phyloP scores from a whole-genome alignment of 495 filamentous ascomycete species.

The Pyrenopolyporus hunteri region DNA sequence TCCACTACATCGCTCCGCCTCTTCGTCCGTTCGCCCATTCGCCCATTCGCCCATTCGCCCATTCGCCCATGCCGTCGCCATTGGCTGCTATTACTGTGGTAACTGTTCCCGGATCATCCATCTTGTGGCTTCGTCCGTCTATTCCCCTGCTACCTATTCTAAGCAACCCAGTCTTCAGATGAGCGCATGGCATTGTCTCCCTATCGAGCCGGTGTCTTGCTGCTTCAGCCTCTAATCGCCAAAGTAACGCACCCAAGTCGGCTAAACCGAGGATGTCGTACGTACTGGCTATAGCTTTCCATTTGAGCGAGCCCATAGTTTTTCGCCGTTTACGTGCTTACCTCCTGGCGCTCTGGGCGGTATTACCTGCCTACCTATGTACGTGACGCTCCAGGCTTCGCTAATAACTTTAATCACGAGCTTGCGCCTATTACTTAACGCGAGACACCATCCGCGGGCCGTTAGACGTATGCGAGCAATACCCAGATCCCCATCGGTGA shows the following conservation, averaged over 20 bases:
- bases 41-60: conserved; percentile 27
- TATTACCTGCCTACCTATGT: too few relatives aligned
- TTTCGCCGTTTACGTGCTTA: conserved; percentile 20
- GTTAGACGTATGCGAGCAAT: not conserved
- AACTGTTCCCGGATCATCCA: conserved; percentile 27
- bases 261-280: conserved; percentile 19
- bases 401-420: conserved; percentile 4
- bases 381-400: not conserved
- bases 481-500: not conserved
- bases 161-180: conserved; percentile 29
- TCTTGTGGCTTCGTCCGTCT: conserved; percentile 27
- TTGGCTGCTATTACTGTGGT: conserved; percentile 22
- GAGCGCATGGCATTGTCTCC: conserved; percentile 7
- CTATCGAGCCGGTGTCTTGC: conserved; percentile 22
- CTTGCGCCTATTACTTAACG: conserved; percentile 11
- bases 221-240: conserved; percentile 28
- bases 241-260: conserved; percentile 24
- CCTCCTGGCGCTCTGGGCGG: conserved; percentile 22
- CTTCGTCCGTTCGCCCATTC: conserved; percentile 16
- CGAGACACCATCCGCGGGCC: not conserved
- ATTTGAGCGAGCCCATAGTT: not conserved
- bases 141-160: conserved; percentile 13
- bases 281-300: conserved; percentile 4
- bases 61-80: conserved; percentile 11
- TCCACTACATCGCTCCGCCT: conserved; percentile 32